Evolutionary conservation across 139 green algal species (phyloP).

Genomic region (Chlorella sp.): DNA sequence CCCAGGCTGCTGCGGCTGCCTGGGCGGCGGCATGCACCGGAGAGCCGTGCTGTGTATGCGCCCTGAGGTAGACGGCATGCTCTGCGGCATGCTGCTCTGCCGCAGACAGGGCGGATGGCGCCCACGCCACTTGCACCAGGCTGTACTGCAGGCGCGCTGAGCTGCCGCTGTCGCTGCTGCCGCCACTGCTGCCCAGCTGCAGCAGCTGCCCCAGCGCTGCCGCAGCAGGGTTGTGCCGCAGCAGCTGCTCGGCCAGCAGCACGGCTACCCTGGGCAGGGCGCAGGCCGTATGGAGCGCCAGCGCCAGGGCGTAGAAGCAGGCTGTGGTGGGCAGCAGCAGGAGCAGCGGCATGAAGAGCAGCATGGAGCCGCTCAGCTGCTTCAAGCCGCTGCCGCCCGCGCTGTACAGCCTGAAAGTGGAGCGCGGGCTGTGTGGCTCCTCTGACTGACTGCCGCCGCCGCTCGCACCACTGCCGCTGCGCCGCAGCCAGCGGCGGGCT

Average conservation of each 20-base stretch:
- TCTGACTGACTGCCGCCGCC: neutral
- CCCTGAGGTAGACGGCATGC: neutral
- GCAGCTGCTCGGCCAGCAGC: neutral
- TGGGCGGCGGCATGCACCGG: neutral
- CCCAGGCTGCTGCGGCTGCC: neutral
- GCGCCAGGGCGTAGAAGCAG: conserved; percentile 5
- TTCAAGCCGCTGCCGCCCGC: conserved; percentile 5
- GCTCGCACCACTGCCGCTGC: neutral
- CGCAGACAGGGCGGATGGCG: neutral
- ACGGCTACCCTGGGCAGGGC: neutral
- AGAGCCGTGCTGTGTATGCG: neutral
- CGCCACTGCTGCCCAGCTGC: neutral
- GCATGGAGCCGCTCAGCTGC: conserved; percentile 16
- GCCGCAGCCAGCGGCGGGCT: neutral
- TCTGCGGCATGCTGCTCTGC: neutral
- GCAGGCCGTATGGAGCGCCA: neutral
- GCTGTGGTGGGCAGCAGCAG: conserved; percentile 42
- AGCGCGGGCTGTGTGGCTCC: neutral
- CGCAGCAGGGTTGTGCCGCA: neutral
- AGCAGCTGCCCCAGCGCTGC: neutral
- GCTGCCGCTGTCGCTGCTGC: neutral
- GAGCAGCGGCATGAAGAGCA: conserved; percentile 35
- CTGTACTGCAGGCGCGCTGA: neutral
- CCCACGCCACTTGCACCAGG: neutral
- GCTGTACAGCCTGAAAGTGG: too few relatives aligned